Evolutionary conservation across 352 stramenopile genomes (phyloP), one percentile per base, ranked within the genome.

Genomic region (Globisporangium cylindrosporum): DNA sequence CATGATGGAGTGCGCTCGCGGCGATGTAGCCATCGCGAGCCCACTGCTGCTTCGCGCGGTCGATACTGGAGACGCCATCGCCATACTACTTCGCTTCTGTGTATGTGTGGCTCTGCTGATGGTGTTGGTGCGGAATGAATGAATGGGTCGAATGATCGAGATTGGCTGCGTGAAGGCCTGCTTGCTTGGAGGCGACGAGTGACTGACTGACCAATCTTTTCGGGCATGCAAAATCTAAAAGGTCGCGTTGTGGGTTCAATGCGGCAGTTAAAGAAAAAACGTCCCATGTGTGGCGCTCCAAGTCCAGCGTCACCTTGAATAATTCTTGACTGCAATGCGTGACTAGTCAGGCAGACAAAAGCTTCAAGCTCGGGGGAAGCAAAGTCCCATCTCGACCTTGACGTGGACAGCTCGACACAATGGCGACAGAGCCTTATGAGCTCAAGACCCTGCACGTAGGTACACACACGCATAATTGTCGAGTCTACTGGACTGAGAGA

Each of bases 401-500:
- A 32, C 29, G 43, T 8, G 15, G 18, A 49, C 43, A 10, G 12
- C 15, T 49, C 41, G 8, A 3, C 22, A 46, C 5, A 20, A 70
- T 70, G 66, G 36, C 49, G 20, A 15, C 46, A 10, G 58, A 58
- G 41, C 41, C 41, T 10, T 61, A 72, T 25, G 67, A 72, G 38
- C 60, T 72, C 53, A 72, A 72, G 41, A 58, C 60, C 22, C 55
- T 72, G 10, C 67, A 72, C n/a, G 67, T 64, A 59, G 14, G 59
- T 46, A 15, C 20, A 36, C 27, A 14, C 3, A 36, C 32, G 15
- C 43, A 51, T n/a, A 10, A 20, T 51, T 62, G 10, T 46, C 51
- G 12, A 34, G 22, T 34, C 7, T 24, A 32, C 22, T 34, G 51
- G 14, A n/a, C 15, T 36, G 25, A 38, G 32, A 12, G 7, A 1